Base-by-base conservation (phyloP, 1,284 basidiomycete genomes). In the Cronartium ribicola region DNA sequence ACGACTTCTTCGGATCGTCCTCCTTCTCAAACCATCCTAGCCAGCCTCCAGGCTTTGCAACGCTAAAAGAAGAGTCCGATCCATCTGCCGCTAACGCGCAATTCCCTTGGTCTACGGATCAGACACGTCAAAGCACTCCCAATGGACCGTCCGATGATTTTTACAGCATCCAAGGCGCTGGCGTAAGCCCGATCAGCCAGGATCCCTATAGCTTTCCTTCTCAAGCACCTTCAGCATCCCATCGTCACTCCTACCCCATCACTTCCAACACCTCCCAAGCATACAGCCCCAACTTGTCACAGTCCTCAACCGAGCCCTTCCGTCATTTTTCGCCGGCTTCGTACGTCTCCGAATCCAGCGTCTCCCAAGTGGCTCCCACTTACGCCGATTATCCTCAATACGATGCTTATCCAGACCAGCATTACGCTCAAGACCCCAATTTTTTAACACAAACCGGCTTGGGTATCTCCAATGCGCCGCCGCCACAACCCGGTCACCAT, bases 1-100 rank as follows among this genome's bases (percentile, higher is more conserved):
- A 74, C 48, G 72, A 74, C 60, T 74, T 67, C 65, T 74, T 74
- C 51, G 65, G 60, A 36, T 43, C 64, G 2, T 55, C 64, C 14
- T 63, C 72, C 13, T 43, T 73, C 64, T 51, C 48, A 5, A 51
- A 5, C 22, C 48, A 51, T 51, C 48, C 48, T 14, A 51, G 48
- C 48, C 48, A 51, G 48, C 11, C 48, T 51, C 48, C 48, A 14
- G 48, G 48, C 22, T 6, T 51, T 20, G 48, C 48, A 5, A 51
- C 48, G 5, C 22, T 51, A 51, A 14, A 10, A 17, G 48, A 51
- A 51, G 48, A 51, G 48, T 20, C 6, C 5, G 48, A 51, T 20
- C 22, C 8, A 17, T 51, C 22, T 2, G 5, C 17, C 22, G 17
- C 48, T 51, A 48, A 48, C 44, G 44, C 44, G 2, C 10, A 48